Evolutionary conservation across 129 eudicot genomes (phyloP), one percentile per base, ranked within the genome.

Genomic region (Chrysanthemum seticuspe): DNA sequence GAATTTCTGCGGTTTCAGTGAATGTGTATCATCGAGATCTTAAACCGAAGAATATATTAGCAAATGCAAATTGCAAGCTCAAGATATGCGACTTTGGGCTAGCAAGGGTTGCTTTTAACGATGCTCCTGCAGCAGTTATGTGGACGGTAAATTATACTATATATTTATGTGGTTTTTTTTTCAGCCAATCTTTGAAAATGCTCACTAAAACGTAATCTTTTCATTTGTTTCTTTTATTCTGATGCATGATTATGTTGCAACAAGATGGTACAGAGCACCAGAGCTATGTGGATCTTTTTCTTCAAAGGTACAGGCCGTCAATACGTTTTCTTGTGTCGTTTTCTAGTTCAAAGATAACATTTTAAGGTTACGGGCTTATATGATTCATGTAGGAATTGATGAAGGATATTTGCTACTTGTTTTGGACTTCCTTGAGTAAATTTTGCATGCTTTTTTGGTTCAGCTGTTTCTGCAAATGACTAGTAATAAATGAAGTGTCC

Each of bases 211-310:
- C 21, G 12, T 15, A 47, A 61, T 57, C 3, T 21, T 18, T 56
- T 75, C 19, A 72, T 13, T 31, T 10, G 52, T 36, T 15, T 34
- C 60, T 59, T 72, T 15, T 47, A 71, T 58, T 64, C 4, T 19
- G 8, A 13, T 85, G 71, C 84, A 93, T 97, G 96, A 93, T 77
- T 93, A 93, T 74, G 95, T 93, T 56, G 98, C 98, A 65, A 93
- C 98, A 73, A 84, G 98, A 83, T 93, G 98, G 98, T 92, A 92
- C 69, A 78, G 98, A 82, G 98, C 98, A 48, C 98, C 96, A 0
- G 98, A 92, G 81, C 79, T 93, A 65, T 93, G 98, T 25, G 98
- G 98, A 61, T 93, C 98, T 58, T 93, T 93, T 77, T 86, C 80
- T 80, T 89, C 98, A 40, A 93, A 93, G 95, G 98, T 93, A 74